These are phyloP conservation scores for Cercospora sojina DNA, from an alignment of 2,329 filamentous ascomycete species.

Conservation along the genomic window DNA sequence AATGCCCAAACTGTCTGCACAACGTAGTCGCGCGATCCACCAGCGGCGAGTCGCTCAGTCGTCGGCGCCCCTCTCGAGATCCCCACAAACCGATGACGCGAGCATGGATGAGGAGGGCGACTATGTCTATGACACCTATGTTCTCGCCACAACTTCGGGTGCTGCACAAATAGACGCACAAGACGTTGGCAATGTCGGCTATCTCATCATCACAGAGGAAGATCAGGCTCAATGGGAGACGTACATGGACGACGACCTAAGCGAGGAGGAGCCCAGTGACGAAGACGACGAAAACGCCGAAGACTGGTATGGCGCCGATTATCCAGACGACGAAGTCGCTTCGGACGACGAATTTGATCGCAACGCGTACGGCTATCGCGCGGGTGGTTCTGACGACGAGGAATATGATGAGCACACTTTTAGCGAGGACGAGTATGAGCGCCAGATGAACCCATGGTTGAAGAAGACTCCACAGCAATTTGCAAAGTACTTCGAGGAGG, in stretches of 20 bases:
- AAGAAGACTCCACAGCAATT: slow-evolving; percentile 30
- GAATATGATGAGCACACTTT: slow-evolving; percentile 37
- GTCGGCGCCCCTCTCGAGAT: slow-evolving; percentile 8
- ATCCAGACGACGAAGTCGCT: slow-evolving; percentile 75
- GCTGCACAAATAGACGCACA: slow-evolving; percentile 32
- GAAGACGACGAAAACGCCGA: slow-evolving; percentile 69
- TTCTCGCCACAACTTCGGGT: slow-evolving; percentile 44
- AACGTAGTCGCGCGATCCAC: slow-evolving; percentile 32
- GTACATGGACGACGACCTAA: slow-evolving; percentile 55
- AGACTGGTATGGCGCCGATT: slow-evolving; percentile 76
- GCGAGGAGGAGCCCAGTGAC: slow-evolving; percentile 56
- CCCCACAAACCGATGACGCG: slow-evolving; percentile 36
- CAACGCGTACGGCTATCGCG: slow-evolving; percentile 44
- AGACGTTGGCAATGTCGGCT: slow-evolving; percentile 42
- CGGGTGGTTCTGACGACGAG: slow-evolving; percentile 44
- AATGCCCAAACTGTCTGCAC: slow-evolving; percentile 31
- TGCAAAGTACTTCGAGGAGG: slow-evolving; percentile 23
- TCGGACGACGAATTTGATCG: slow-evolving; percentile 65
- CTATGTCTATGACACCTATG: slow-evolving; percentile 63
- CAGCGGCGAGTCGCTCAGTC: slow-evolving; percentile 21
- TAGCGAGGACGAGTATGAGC: slow-evolving; percentile 34
- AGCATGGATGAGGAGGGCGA: slow-evolving; percentile 51
- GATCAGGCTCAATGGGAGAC: slow-evolving; percentile 59
- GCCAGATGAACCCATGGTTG: slow-evolving; percentile 36
- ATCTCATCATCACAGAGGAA: slow-evolving; percentile 52